Base-by-base conservation (phyloP, 2,329 filamentous ascomycete genomes). In the Helminthosporium solani region DNA sequence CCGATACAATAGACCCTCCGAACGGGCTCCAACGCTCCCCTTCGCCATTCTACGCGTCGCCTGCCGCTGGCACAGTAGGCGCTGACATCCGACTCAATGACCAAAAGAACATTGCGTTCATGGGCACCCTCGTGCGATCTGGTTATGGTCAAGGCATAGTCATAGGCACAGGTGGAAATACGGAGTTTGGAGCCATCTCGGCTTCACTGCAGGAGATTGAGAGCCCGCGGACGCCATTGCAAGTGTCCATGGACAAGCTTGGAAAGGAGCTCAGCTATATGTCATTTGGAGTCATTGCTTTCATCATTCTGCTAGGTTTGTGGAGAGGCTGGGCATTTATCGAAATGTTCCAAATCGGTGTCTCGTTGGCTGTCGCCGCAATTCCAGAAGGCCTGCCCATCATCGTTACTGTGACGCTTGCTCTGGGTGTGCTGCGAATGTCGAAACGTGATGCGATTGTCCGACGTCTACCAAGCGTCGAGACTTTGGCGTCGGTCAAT, bases 401-500 rank as follows among this genome's bases (percentile, higher is more conserved):
- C 64, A 99, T 99, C 60, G 95, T 99, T 23, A 99, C 94, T 0
- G 94, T 99, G 27, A 99, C 94, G 0, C 78, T 99, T 44, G 94
- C 94, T 31, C 79, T 99, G 12, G 95, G 94, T 12, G 95, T 99
- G 7, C 83, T 99, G 63, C 85, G 94, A 47, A 99, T 99, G 94
- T 95, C 94, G 50, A 90, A 85, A 64, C 84, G 92, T 60, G 89
- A 95, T 67, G 94, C 94, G 7, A 99, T 99, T 67, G 92, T 99
- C 49, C 87, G 94, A 57, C 86, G 88, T 64, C 86, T 99, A 73
- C 95, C 95, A 18, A 97, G 94, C 70, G 95, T 99, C 7, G 94
- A 99, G 70, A 99, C 94, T 0, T 75, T 99, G 4, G 95, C 95
- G 7, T 96, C 91, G n/a, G 94, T 99, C 48, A 99, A 97, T 62